Evolutionary conservation across 2,329 filamentous ascomycete species (phyloP).

Genomic region (Diplodia corticola): DNA sequence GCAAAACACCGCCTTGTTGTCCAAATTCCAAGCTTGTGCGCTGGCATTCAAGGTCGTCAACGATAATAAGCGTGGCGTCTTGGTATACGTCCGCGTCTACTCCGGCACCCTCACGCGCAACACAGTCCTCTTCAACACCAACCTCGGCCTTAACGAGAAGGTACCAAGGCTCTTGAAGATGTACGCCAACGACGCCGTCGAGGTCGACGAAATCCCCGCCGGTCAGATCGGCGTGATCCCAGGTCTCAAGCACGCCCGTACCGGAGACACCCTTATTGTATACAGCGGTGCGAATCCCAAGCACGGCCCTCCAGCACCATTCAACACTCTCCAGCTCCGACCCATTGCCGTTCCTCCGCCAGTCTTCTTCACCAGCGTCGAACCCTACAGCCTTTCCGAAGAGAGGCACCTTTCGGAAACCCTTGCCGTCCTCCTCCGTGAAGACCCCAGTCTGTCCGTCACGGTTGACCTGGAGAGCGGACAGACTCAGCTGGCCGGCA

Average conservation of each 20-base stretch:
- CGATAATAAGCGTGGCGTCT: slow-evolving; percentile 78
- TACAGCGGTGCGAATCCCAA: slow-evolving; percentile 63
- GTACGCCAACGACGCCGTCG: slow-evolving; percentile 82
- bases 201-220: slow-evolving; percentile 74
- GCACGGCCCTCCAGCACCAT: slow-evolving; percentile 64
- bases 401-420: slow-evolving; percentile 77
- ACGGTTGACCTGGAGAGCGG: slow-evolving; percentile 85
- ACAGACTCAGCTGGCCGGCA: slow-evolving; percentile 89
- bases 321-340: slow-evolving; percentile 77
- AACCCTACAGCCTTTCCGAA: slow-evolving; percentile 74
- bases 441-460: slow-evolving; percentile 90
- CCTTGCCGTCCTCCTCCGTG: slow-evolving; percentile 75
- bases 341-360: slow-evolving; percentile 89
- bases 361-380: slow-evolving; percentile 94
- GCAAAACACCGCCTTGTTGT: slow-evolving; percentile 40
- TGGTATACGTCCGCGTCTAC: slow-evolving; percentile 92
- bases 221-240: slow-evolving; percentile 94
- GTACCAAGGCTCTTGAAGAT: slow-evolving; percentile 83
- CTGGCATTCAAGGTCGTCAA: slow-evolving; percentile 92
- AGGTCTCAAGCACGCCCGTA: slow-evolving; percentile 86
- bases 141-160: slow-evolving; percentile 74
- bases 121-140: slow-evolving; percentile 81
- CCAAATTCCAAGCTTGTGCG: slow-evolving; percentile 68
- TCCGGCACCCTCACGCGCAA: slow-evolving; percentile 76
- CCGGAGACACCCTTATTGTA: slow-evolving; percentile 85